phyloP scores from a whole-genome alignment of 495 filamentous ascomycete genomes.

The Saxophila tyrrhenica region DNA sequence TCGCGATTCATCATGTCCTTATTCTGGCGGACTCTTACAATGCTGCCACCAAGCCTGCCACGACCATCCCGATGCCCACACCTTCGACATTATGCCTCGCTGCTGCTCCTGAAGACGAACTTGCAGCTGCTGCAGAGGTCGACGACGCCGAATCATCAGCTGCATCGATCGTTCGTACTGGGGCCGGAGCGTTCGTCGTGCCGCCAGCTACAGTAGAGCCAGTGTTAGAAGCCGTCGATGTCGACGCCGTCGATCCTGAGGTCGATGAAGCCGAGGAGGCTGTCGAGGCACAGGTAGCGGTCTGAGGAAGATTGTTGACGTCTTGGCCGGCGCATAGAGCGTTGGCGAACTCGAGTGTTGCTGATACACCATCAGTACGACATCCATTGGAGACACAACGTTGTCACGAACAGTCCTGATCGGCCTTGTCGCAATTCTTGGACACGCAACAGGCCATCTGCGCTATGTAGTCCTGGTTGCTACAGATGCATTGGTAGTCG shows the following conservation, averaged over 20 bases:
- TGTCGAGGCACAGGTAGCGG: constrained; percentile 23
- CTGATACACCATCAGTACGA: constrained; percentile 22
- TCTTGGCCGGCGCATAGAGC: constrained; percentile 35
- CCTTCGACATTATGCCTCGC: constrained; percentile 1
- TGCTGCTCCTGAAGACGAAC: background rate
- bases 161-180: no score
- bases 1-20: no score
- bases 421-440: constrained; percentile 38
- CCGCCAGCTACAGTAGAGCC: background rate
- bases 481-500: constrained; percentile 61
- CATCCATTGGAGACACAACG: background rate
- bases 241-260: constrained; percentile 2
- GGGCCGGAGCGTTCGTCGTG: background rate
- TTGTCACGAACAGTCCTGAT: constrained; percentile 43
- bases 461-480: constrained; percentile 43
- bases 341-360: constrained; percentile 39
- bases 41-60: constrained; percentile 21
- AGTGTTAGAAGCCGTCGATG: background rate
- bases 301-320: constrained; percentile 22
- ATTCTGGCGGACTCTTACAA: no score
- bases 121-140: constrained; percentile 2
- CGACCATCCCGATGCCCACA: constrained; percentile 16
- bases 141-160: no score
- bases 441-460: constrained; percentile 58
- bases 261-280: constrained; percentile 7